Base-by-base conservation (phyloP, 371 early-diverging fungal species). In the Massospora cicadina region DNA sequence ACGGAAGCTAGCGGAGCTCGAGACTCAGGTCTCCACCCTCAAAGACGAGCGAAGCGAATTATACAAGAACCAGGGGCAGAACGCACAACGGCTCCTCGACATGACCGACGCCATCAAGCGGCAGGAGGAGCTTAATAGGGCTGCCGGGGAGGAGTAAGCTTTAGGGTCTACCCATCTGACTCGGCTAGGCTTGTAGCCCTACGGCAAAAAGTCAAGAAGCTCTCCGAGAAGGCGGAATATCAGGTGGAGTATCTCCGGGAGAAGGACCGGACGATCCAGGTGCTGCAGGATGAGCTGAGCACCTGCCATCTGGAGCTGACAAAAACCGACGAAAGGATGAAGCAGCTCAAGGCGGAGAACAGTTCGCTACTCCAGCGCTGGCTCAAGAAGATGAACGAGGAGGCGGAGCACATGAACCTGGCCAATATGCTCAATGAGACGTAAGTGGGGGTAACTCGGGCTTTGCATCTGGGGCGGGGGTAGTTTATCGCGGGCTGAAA, bases 341-440 rank as follows among this genome's bases (percentile, higher is more conserved):
- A 79, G 32, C 79, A 78, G 54, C 72, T 97, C 43, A 82, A 85
- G 67, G 67, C 70, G 2, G 98, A 98, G 68, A 94, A 98, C 69
- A 79, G 74, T 1, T 83, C 89, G 58, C 72, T 98, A 28, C 74
- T 98, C 33, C 83, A 90, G 66, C 79, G 95, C 30, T 93, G 92
- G 93, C 82, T 98, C 31, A 76, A 81, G 65, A 87, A 89, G 68
- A 95, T 89, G 87, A 89, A 90, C 64, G 88, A 90, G 67, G 91
- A 93, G 69, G 95, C 90, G 0, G 85, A 89, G 29, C 85, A 85
- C 67, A 89, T 98, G 85, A 95, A 98, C 71, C 88, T 89, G 33
- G 92, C 87, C 1, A 95, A 91, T 59, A 80, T 83, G 65, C 85
- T 87, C 71, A 80, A 86, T 67, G 89, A 88, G 75, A 79, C 71